phyloP scores from a whole-genome alignment of 2,329 filamentous ascomycete species.

The Fusarium sp. region DNA sequence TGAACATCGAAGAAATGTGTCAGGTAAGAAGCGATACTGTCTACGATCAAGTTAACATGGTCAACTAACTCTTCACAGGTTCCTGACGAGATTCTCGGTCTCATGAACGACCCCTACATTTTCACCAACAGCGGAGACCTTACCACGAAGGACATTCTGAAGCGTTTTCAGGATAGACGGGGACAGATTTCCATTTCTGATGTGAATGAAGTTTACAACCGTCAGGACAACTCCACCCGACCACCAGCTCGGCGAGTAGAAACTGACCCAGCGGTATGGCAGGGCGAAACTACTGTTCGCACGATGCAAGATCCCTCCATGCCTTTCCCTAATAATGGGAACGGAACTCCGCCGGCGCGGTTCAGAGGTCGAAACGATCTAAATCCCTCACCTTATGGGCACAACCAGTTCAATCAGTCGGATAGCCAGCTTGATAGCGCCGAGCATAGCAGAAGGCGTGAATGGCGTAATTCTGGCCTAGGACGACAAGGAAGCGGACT shows the following conservation, averaged over 20 bases:
- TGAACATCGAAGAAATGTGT: slow-evolving; percentile 95
- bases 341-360: slow-evolving; percentile 63
- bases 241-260: slow-evolving; percentile 76
- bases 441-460: slow-evolving; percentile 60
- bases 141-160: slow-evolving; percentile 96
- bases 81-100: slow-evolving; percentile 88
- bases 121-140: slow-evolving; percentile 87
- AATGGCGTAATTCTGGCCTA: slow-evolving; percentile 70
- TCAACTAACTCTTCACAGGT: slow-evolving; percentile 68
- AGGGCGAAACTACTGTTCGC: slow-evolving; percentile 85
- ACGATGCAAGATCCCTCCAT: slow-evolving; percentile 74
- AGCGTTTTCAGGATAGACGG: slow-evolving; percentile 85
- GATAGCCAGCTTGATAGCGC: slow-evolving; percentile 56
- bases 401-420: slow-evolving; percentile 58
- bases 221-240: slow-evolving; percentile 68
- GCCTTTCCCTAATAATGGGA: slow-evolving; percentile 53
- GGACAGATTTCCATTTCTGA: slow-evolving; percentile 70
- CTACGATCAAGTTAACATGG: not conserved
- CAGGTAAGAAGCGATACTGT: slow-evolving; percentile 72
- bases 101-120: slow-evolving; percentile 84
- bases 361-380: slow-evolving; percentile 61
- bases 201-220: slow-evolving; percentile 67
- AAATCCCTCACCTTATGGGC: slow-evolving; percentile 59
- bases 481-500: slow-evolving; percentile 63
- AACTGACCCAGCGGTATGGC: slow-evolving; percentile 86